Percentiles rank a stretch among this genome's conserved stretches.
Evolutionary conservation across 148 eudicot species (phyloP).

Genomic region (Camellia sinensis): DNA sequence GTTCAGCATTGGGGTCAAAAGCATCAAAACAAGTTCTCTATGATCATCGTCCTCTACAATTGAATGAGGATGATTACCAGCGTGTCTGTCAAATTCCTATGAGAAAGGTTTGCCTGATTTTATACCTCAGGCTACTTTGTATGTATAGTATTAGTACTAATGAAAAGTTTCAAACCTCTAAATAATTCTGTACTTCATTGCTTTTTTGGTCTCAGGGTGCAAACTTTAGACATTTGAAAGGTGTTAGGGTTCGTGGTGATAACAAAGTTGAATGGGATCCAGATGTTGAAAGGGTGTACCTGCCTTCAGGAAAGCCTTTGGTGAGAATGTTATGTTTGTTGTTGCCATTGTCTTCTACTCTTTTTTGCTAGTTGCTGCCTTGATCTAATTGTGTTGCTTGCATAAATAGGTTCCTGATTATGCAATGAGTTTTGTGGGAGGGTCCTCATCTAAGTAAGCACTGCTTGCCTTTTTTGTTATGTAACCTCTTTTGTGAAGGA

Average conservation of each 20-base stretch:
- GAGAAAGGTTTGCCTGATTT: conserved; percentile 44
- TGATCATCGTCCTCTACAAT: conserved; percentile 63
- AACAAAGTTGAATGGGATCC: conserved; percentile 74
- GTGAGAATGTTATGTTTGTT: conserved; percentile 28
- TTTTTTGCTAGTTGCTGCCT: background rate
- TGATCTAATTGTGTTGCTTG: conserved; percentile 4
- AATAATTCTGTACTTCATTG: background rate
- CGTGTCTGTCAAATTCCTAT: conserved; percentile 71
- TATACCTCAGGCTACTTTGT: background rate
- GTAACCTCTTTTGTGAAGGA: too few species aligned
- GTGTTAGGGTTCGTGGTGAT: conserved; percentile 53
- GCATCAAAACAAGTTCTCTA: conserved; percentile 24
- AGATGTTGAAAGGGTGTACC: conserved; percentile 33
- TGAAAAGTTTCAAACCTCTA: background rate
- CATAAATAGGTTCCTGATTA: conserved; percentile 68
- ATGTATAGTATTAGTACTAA: background rate
- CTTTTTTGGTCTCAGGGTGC: conserved; percentile 56
- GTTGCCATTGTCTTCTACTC: background rate
- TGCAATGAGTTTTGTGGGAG: conserved; percentile 62
- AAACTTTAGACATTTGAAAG: conserved; percentile 65
- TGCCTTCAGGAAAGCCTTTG: conserved; percentile 72
- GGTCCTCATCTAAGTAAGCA: conserved; percentile 68
- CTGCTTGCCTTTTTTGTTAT: too few species aligned
- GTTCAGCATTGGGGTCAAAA: conserved; percentile 11
- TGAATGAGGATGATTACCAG: conserved; percentile 62